These are phyloP conservation scores for Neurospora intermedia DNA, from an alignment of 495 filamentous ascomycete species.

Conservation along the genomic window DNA sequence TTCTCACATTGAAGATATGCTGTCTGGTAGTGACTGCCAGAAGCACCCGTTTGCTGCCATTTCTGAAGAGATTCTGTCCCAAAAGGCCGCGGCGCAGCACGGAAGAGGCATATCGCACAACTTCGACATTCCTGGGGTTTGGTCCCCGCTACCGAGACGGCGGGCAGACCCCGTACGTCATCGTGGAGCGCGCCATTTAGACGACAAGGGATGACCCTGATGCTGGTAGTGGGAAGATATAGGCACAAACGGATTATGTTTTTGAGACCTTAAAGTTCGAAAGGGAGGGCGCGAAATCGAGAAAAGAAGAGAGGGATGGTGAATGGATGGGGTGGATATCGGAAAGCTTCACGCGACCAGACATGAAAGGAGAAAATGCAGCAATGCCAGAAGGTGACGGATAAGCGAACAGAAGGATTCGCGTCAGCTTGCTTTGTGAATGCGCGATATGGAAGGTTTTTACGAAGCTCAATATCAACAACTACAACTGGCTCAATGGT, in stretches of 20 bases:
- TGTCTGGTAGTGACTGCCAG: background rate
- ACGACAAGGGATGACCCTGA: background rate
- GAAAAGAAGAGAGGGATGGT: background rate
- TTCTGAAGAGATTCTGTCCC: background rate
- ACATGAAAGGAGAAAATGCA: background rate
- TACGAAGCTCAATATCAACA: background rate
- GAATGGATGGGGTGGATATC: background rate
- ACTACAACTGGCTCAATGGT: background rate
- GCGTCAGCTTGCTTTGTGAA: too few species aligned
- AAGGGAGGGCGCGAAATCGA: background rate
- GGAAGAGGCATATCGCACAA: background rate
- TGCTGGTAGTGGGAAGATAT: background rate
- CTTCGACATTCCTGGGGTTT: background rate
- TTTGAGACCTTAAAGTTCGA: background rate
- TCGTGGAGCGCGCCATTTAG: background rate
- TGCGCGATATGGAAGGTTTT: rapidly evolving
- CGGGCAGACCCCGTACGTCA: background rate
- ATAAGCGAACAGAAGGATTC: background rate
- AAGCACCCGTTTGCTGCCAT: background rate
- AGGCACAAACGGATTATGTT: background rate
- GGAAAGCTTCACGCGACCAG: background rate
- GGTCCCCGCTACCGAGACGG: background rate
- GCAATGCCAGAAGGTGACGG: background rate
- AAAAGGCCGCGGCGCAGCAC: background rate
- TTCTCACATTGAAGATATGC: too few species aligned